Conservation (phyloP, 202 grass and related monocot species). For the Cymbopogon flexuosus region DNA sequence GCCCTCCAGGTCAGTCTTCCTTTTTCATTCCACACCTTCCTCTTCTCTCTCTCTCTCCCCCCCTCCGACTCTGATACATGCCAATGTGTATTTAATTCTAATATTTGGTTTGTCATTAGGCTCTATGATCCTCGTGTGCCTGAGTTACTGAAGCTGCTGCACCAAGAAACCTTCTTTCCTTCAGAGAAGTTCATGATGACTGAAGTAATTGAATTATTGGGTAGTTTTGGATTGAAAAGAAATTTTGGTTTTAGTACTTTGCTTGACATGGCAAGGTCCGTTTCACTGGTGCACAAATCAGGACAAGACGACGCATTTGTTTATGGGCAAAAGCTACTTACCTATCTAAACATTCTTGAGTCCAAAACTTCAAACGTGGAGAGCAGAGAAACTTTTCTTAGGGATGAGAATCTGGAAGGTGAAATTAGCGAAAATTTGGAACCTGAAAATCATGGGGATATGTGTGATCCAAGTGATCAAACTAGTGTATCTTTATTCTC, state of each 20-base stretch:
- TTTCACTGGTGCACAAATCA: constrained; percentile 65
- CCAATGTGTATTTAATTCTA: constrained; percentile 35
- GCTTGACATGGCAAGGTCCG: constrained; percentile 82
- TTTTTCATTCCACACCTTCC: background rate
- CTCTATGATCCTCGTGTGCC: constrained; percentile 95
- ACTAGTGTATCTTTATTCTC: constrained; percentile 51
- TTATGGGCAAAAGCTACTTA: constrained; percentile 56
- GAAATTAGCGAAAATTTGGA: constrained; percentile 36
- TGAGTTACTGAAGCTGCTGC: constrained; percentile 68
- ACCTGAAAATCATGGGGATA: constrained; percentile 41
- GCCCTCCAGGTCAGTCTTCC: constrained; percentile 58
- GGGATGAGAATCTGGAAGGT: constrained; percentile 29
- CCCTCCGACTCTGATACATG: background rate
- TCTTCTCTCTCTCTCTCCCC: background rate
- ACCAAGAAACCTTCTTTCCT: constrained; percentile 96
- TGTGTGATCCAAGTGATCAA: constrained; percentile 28
- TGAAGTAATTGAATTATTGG: constrained; percentile 71
- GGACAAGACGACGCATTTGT: constrained; percentile 45
- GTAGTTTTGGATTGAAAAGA: constrained; percentile 80
- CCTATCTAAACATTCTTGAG: constrained; percentile 69
- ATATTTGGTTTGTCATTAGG: constrained; percentile 46
- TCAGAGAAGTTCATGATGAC: constrained; percentile 58
- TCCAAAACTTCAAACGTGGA: constrained; percentile 51
- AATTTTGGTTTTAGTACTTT: constrained; percentile 71
- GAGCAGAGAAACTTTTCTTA: constrained; percentile 19